Evolutionary conservation across 441 rosid genomes (phyloP), one percentile per base, ranked within the genome.

Genomic region (Arabidopsis lyrata): DNA sequence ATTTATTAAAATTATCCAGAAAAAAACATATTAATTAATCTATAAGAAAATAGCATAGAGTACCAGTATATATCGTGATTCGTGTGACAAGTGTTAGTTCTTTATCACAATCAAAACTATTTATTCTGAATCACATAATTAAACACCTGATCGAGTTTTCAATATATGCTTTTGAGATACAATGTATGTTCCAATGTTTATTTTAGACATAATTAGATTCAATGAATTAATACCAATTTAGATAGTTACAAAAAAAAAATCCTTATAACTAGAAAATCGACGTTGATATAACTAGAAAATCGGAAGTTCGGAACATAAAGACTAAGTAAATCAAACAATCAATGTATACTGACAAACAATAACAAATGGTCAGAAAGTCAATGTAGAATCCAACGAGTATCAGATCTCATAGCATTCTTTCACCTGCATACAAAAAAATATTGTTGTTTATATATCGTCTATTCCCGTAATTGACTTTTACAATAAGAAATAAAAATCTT

Each of bases 381-480:
- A 55, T 64, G 65, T 15, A 73, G 24, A 73, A 65, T 56, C 66
- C 50, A 47, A 45, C 24, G 65, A 64, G 65, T 15, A 56, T 73
- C 71, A 32, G 15, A 65, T 57, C 35, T 58, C 12, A 56, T 24
- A 22, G 41, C 64, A 66, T 66, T 66, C 13, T 66, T 66, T 58
- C 66, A 74, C 66, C 57, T 47, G 52, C 44, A 49, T 66, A 74
- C 67, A 66, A 58, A 74, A 35, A 57, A 48, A 38, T 34, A 24
- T 66, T 6, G 36, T 20, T 36, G 31, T 57, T 27, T 41, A 15
- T 31, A 4, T 29, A 56, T 54, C 27, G 20, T 29, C 11, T 34
- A 15, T 44, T 57, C 29, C n/a, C 7, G n/a, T 63, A 72, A 10
- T 63, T 72, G 48, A 45, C 56, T 31, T 36, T 73, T 57, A 57